Base-by-base conservation (phyloP, 2,329 filamentous ascomycete species). In the Ramularia collo-cygni region DNA sequence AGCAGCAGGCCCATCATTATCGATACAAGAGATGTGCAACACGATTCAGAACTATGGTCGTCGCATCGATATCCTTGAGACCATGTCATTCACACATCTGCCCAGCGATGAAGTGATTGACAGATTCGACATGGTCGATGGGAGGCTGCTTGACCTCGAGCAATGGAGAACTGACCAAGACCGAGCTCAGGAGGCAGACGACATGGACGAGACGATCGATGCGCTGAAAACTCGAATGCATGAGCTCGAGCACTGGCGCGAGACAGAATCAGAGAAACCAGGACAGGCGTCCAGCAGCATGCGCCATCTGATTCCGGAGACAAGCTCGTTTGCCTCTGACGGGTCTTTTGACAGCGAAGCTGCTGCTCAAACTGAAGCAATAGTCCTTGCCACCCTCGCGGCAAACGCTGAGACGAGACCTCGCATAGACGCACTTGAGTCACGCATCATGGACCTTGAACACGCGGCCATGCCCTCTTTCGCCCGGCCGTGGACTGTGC, bases 81-180 rank as follows among this genome's bases (percentile, higher is more conserved):
- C 74, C 36, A 68, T 75, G 1, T 87, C 82, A 0, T 85, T 87
- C 53, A 77, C 77, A 16, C 71, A 76, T 30, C 69, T 72, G 13
- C 72, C 74, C n/a, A 74, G 83, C 34, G 83, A 87, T 15, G 80
- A 84, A 27, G 76, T 84, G 35, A 68, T 79, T 13, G 81, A 85
- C 14, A 77, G 74, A 38, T 73, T 84, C 51, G 83, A 87, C 24
- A 64, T 76, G 34, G 60, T 76, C 31, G 84, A 88, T 48, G 70
- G 79, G 7, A 75, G 83, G 15, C 67, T 88, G 6, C 73, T 77
- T 1, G 83, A 88, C 27, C 66, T 88, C 5, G 83, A 88, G 58
- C 72, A 71, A 28, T 67, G 66, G 48, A 58, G 56, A 7, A 45
- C 37, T 3, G 57, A 62, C 16, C 46, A 52, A 9, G 54, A 61